Evolutionary conservation across 2,329 filamentous ascomycete species (phyloP).

Genomic region (Hypoxylon sp.): DNA sequence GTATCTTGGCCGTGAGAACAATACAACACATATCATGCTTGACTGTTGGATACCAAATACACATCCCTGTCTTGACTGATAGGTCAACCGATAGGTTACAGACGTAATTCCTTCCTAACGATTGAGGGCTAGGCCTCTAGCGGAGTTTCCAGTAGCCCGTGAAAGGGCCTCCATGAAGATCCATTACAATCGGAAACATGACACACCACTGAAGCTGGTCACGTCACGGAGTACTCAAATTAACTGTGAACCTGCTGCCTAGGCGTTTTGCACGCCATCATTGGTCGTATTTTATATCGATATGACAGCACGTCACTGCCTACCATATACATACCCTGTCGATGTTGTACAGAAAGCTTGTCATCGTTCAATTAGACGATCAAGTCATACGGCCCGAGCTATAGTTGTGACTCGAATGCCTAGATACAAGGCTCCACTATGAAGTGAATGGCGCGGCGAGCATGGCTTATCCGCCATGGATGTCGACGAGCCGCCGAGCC

Average conservation of each 20-base stretch:
- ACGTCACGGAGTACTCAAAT: not conserved
- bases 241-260: not conserved
- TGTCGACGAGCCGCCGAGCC: not conserved
- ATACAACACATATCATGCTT: not conserved
- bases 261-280: not conserved
- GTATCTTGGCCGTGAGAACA: too few relatives aligned
- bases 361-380: too few relatives aligned
- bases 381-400: not conserved
- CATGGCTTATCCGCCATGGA: not conserved
- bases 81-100: not conserved
- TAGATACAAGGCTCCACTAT: not conserved
- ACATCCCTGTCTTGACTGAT: not conserved
- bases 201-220: not conserved
- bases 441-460: not conserved
- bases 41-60: not conserved
- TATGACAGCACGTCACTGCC: not conserved
- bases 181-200: not conserved
- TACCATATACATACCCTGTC: not conserved
- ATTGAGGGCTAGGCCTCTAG: too few relatives aligned
- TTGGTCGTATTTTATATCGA: not conserved
- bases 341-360: too few relatives aligned
- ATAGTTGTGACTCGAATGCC: not conserved
- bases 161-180: not conserved
- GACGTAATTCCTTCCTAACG: not conserved
- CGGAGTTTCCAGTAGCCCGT: too few relatives aligned